Percentiles rank a stretch among this genome's conserved stretches.
phyloP scores from a whole-genome alignment of 345 rosid genomes.

The Moringa oleifera region DNA sequence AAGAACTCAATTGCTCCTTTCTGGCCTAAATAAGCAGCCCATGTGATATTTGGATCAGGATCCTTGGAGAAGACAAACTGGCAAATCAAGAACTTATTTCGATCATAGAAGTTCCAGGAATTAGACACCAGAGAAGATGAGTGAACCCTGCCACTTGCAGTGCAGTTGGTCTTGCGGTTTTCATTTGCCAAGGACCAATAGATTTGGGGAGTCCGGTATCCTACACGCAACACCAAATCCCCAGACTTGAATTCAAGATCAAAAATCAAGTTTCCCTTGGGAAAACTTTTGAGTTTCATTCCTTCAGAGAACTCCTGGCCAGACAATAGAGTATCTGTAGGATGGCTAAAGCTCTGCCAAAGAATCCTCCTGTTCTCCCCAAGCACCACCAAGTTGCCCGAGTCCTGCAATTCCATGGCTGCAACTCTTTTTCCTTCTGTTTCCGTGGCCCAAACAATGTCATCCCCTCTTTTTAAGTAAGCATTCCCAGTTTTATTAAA shows the following conservation, averaged over 20 bases:
- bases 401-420: conserved; percentile 61
- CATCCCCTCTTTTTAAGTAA: conserved; percentile 36
- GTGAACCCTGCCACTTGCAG: conserved; percentile 38
- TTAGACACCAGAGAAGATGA: conserved; percentile 44
- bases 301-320: conserved; percentile 58
- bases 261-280: conserved; percentile 51
- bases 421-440: conserved; percentile 46
- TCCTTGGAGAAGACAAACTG: conserved; percentile 41
- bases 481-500: conserved; percentile 55
- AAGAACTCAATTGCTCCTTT: conserved; percentile 56
- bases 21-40: conserved; percentile 76
- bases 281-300: conserved; percentile 62
- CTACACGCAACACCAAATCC: conserved; percentile 62
- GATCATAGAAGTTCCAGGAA: conserved; percentile 79
- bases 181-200: conserved; percentile 80
- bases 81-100: conserved; percentile 39
- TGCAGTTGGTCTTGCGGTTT: conserved; percentile 28
- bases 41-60: conserved; percentile 44
- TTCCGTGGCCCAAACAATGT: conserved; percentile 51
- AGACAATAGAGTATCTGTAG: conserved; percentile 60
- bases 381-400: conserved; percentile 72
- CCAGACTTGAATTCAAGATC: conserved; percentile 73
- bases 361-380: conserved; percentile 31
- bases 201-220: conserved; percentile 51
- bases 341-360: conserved; percentile 94